Evolutionary conservation across 2,329 filamentous ascomycete genomes (phyloP), one percentile per base, ranked within the genome.

Genomic region (Teratosphaeria gauchensis): DNA sequence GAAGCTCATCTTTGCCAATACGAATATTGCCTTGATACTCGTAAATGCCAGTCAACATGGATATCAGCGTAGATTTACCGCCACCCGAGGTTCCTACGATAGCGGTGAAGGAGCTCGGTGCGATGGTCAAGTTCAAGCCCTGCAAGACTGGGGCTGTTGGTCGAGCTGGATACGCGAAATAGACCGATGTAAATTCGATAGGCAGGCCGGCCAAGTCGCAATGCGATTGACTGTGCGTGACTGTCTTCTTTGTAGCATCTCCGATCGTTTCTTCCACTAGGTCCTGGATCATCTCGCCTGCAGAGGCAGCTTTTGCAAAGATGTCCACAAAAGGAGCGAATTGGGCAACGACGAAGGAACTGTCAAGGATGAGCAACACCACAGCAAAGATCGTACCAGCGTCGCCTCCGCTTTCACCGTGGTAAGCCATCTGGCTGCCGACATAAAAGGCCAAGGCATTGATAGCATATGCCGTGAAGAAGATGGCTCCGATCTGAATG

Each of bases 351-450:
- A 87, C 78, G 54, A 87, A 81, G 8, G 83, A 84, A 30, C 83
- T 82, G 62, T 87, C 84, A 1, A 86, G 76, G 11, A 86, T 81
- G 32, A 87, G 74, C 56, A 86, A 84, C 12, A 86, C 82, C 32
- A 86, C 84, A 0, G 83, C 84, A 63, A 86, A 86, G 16, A 84
- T 76, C 1, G 79, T 81, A 35, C 80, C 79, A 30, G 78, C 79
- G 51, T 68, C 60, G 19, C 66, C 66, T 7, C 70, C 65, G n/a
- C 68, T 63, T 33, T 59, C 42, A 8, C 65, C 67, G 2, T 60
- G 62, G 2, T 56, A 56, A 8, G 68, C 65, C 59, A 70, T 60
- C 4, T 64, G 60, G 53, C 71, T 72, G 9, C 77, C 77, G 24
- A 77, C 71, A 68, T 73, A 79, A 55, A 78, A 79, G 0, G 76